Base-by-base conservation (phyloP, 2,329 filamentous ascomycete genomes). In the Botrytis squamosa region DNA sequence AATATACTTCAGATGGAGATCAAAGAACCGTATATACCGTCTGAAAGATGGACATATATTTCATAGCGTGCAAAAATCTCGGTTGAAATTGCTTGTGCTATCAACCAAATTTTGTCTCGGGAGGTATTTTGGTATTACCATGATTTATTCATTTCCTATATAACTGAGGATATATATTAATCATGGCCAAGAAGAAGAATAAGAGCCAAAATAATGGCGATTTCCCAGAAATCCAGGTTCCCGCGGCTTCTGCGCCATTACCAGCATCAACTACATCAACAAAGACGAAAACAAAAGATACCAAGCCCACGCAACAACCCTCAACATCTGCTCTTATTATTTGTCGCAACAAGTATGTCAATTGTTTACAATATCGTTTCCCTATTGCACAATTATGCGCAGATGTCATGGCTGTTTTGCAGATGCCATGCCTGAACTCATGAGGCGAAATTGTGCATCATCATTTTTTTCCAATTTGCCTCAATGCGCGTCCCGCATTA, bases 321-420 rank as follows among this genome's bases (percentile, higher is more conserved):
- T 83, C 84, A 59, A 83, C 83, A 68, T 86, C 88, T 75, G 84
- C 87, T 59, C 83, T 90, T 62, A 87, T 88, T 69, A 89, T 90
- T 75, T 90, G 88, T 84, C 88, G 90, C 79, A 91, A 92, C 83
- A 92, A 92, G 90, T 91, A 86, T 81, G 87, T 87, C 78, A 42
- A 60, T 10, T 68, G 36, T n/a, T 46, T 55, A n/a, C 8, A 29
- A 60, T 62, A 49, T 44, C 9, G 22, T 25, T 49, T 42, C 38
- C 36, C 12, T 9, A 60, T 69, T 60, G 10, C 29, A 49, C 33
- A 40, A 57, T 40, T 52, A 69, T 62, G 71, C 64, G 64, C 49
- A 49, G 64, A 38, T 60, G 40, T 38, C 42, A 59, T 60, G 40
- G 33, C 33, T 33, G 55, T 42, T 60, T 72, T 55, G 64, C 71